Base-by-base conservation (phyloP, 2,329 filamentous ascomycete species). In the Domatiomyces globalis region DNA sequence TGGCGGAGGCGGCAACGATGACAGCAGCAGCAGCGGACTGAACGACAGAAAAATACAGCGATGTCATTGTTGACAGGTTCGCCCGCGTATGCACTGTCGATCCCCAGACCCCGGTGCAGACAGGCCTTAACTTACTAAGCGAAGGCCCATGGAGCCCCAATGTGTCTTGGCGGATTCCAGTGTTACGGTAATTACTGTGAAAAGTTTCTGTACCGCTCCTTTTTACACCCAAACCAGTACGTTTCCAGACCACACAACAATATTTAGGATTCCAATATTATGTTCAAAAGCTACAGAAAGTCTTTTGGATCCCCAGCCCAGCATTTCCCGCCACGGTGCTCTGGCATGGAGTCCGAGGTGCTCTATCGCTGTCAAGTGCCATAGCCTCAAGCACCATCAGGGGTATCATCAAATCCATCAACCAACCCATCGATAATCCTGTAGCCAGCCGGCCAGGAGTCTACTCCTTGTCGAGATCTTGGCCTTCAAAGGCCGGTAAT, bases 401-500 rank as follows among this genome's bases (percentile, higher is more conserved):
- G 45, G 45, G 25, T 47, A 47, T 47, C 45, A 45, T 27, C 4
- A 45, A 45, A 45, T 45, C 43, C 8, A 20, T 10, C 19, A 20
- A 45, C 19, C 8, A n/a, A 19, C 22, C 43, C 10, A 10, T 20
- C 43, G 43, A 18, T n/a, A 9, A 18, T 45, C n/a, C n/a, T n/a
- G n/a, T n/a, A 9, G 17, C 20, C 8, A 18, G 3, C 15, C 12
- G 19, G 22, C 43, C n/a, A 45, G 19, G 15, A 33, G 33, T 19
- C 33, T 45, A 45, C 33, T 12, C 25, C 49, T 53, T 73, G 55
- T 77, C 73, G 47, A 73, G 65, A 56, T 77, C 75, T 71, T 94
- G 87, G 49, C 82, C 79, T 68, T 89, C 83, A 66, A 95, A 96
- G 56, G 82, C 81, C 25, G 90, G 90, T 61, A 96, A 73, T 63